Conservation (phyloP, 78 protist genomes). For the Protostelium mycophagum region DNA sequence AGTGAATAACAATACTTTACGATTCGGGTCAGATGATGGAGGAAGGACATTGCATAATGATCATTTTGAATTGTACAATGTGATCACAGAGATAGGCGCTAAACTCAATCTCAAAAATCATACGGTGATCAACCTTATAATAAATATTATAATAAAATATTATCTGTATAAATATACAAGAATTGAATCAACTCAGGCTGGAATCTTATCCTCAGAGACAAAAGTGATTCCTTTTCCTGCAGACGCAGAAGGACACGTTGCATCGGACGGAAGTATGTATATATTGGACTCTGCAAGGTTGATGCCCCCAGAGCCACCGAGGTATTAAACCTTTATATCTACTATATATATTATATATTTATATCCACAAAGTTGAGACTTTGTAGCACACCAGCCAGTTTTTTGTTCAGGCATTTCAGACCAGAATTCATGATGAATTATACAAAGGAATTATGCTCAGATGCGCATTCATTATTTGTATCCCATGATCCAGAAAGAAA, state of each 20-base stretch:
- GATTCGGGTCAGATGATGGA: neutral
- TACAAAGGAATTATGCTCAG: constrained; percentile 54
- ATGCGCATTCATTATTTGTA: constrained; percentile 50
- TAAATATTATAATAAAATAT: too few relatives aligned
- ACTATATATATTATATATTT: too few relatives aligned
- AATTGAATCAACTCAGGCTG: too few relatives aligned
- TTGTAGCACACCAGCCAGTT: neutral
- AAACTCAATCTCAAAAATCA: neutral
- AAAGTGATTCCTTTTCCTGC: neutral
- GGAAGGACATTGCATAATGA: neutral
- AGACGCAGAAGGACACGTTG: neutral
- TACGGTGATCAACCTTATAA: too few relatives aligned
- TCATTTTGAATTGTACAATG: too few relatives aligned
- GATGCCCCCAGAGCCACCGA: neutral
- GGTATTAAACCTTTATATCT: neutral
- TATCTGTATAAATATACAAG: too few relatives aligned
- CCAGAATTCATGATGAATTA: constrained; percentile 60
- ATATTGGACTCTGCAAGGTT: neutral
- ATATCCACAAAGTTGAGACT: too few relatives aligned
- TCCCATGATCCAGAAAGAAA: neutral
- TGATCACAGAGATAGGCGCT: neutral
- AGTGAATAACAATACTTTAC: neutral
- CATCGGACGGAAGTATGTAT: neutral
- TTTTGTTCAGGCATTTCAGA: constrained; percentile 53
- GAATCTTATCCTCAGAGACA: neutral